phyloP scores from a whole-genome alignment of 768 basidiomycete species.

The Collybiopsis confluens region DNA sequence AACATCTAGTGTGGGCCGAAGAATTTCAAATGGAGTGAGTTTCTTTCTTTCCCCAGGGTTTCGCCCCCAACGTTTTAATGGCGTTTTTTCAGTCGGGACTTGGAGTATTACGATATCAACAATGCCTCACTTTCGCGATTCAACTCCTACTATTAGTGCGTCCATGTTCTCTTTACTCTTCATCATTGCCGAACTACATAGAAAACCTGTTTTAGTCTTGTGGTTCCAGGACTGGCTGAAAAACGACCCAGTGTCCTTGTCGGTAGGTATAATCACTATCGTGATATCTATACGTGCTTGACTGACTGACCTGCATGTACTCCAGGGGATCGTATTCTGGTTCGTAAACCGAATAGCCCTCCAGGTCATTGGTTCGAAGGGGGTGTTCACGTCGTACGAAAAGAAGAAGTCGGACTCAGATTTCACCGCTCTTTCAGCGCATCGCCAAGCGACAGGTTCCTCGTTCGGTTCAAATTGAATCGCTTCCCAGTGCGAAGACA shows the following conservation, averaged over 20 bases:
- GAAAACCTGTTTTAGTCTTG: slow-evolving; percentile 23
- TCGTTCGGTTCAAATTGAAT: slow-evolving; percentile 55
- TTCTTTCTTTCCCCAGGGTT: neutral
- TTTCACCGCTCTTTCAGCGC: slow-evolving; percentile 43
- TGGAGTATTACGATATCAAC: slow-evolving; percentile 28
- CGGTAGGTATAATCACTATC: slow-evolving; percentile 29
- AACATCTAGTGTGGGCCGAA: slow-evolving; percentile 52
- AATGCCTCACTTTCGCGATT: slow-evolving; percentile 26
- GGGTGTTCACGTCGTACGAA: slow-evolving; percentile 47
- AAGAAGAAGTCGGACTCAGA: slow-evolving; percentile 46
- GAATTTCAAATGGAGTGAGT: slow-evolving; percentile 41
- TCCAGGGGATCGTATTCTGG: slow-evolving; percentile 51
- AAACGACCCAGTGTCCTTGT: slow-evolving; percentile 54
- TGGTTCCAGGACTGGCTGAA: slow-evolving; percentile 51
- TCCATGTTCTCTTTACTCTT: slow-evolving; percentile 4
- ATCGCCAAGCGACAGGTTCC: slow-evolving; percentile 33
- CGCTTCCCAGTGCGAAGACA: slow-evolving; percentile 53
- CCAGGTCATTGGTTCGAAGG: slow-evolving; percentile 55
- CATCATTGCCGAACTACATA: neutral
- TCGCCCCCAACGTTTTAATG: neutral
- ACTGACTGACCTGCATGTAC: slow-evolving; percentile 4
- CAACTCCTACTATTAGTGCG: slow-evolving; percentile 37
- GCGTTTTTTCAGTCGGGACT: slow-evolving; percentile 29
- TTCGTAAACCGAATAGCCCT: slow-evolving; percentile 34
- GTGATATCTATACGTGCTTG: neutral